These are phyloP conservation scores for Fusarium cicatricum DNA, from an alignment of 2,329 filamentous ascomycete species.

Conservation along the genomic window DNA sequence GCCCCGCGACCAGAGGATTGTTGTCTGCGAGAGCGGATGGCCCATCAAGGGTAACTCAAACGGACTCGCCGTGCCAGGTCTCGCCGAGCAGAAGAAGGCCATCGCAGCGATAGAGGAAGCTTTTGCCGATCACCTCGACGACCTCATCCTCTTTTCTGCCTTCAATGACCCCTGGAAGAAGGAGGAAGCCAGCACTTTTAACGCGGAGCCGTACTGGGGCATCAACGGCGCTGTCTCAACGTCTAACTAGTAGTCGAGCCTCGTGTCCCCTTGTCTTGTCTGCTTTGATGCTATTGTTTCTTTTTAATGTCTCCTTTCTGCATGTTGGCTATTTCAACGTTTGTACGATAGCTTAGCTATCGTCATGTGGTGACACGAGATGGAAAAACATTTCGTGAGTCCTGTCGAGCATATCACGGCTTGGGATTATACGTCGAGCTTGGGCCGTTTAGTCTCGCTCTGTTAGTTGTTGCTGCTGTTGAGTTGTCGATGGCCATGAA, in stretches of 20 bases:
- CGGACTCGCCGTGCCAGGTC: constrained; percentile 71
- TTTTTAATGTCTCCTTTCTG: neutral
- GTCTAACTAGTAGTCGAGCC: constrained; percentile 25
- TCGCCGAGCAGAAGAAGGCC: constrained; percentile 71
- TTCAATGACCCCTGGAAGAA: constrained; percentile 85
- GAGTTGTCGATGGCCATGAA: no score
- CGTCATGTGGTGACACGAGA: no score
- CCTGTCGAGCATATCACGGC: no score
- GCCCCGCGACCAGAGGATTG: constrained; percentile 63
- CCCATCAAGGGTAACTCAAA: constrained; percentile 74
- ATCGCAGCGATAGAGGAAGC: constrained; percentile 68
- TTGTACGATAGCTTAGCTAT: no score
- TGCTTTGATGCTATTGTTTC: neutral
- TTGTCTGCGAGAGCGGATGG: constrained; percentile 89
- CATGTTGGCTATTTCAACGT: neutral
- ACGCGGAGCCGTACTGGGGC: constrained; percentile 82
- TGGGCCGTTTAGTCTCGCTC: no score
- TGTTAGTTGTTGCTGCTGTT: no score
- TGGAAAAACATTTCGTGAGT: no score
- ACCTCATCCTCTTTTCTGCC: constrained; percentile 78
- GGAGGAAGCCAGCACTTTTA: constrained; percentile 67
- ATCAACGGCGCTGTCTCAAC: constrained; percentile 51
- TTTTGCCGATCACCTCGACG: constrained; percentile 59
- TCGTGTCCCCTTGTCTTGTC: neutral
- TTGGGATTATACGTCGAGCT: no score